These are phyloP conservation scores for Mycena rebaudengoi DNA, from an alignment of 768 basidiomycete species.

Conservation along the genomic window DNA sequence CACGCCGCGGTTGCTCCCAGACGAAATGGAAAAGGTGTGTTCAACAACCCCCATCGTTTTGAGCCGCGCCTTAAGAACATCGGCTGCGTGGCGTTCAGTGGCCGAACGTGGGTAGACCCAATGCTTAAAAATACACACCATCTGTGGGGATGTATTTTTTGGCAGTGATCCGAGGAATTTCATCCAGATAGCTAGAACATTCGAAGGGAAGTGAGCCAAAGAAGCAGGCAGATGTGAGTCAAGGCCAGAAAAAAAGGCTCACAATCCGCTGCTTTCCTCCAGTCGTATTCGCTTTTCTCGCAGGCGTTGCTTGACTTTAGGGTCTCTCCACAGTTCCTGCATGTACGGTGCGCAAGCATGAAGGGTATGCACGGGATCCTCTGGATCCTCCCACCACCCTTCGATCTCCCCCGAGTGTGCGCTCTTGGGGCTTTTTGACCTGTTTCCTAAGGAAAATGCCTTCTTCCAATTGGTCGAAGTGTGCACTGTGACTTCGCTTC, in stretches of 20 bases:
- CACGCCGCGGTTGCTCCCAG: slow-evolving; percentile 62
- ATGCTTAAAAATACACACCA: slow-evolving; percentile 49
- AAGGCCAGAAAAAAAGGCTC: slow-evolving; percentile 40
- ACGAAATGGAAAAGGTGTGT: slow-evolving; percentile 75
- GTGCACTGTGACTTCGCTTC: slow-evolving; percentile 67
- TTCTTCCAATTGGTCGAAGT: slow-evolving; percentile 76
- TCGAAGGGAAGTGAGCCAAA: slow-evolving; percentile 19
- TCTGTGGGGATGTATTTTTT: slow-evolving; percentile 86
- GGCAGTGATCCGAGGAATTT: slow-evolving; percentile 81
- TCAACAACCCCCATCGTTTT: slow-evolving; percentile 87
- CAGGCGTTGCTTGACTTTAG: slow-evolving; percentile 68
- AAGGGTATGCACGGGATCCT: slow-evolving; percentile 80
- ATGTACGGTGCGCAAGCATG: slow-evolving; percentile 71
- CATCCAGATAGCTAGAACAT: slow-evolving; percentile 75
- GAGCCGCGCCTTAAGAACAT: slow-evolving; percentile 81
- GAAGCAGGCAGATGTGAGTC: slow-evolving; percentile 18
- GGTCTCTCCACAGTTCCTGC: slow-evolving; percentile 79
- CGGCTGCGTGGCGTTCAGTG: slow-evolving; percentile 52
- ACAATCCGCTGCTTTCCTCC: slow-evolving; percentile 90
- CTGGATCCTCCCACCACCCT: slow-evolving; percentile 89
- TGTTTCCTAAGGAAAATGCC: slow-evolving; percentile 63
- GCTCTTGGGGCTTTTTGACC: slow-evolving; percentile 73
- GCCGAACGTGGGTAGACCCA: slow-evolving; percentile 26
- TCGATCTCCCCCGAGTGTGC: slow-evolving; percentile 75
- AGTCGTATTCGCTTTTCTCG: slow-evolving; percentile 72